A percentile compares a stretch with the other conserved stretches of the same genome.
Conservation (phyloP, 2,329 filamentous ascomycete genomes). For the Nothopassalora personata region DNA sequence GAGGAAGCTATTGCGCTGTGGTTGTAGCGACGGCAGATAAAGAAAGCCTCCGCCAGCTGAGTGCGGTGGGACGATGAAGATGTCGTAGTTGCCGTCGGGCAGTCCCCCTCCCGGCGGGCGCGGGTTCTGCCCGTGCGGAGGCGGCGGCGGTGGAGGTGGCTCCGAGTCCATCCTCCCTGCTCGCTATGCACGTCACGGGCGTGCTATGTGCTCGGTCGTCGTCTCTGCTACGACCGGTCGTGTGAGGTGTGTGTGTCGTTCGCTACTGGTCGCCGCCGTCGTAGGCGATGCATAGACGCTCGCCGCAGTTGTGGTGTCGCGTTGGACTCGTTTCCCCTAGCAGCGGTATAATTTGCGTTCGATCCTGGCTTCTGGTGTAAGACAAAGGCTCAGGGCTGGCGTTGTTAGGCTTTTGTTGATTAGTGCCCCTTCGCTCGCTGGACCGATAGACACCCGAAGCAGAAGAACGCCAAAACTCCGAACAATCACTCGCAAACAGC, state of each 20-base stretch:
- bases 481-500: neutral
- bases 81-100: slow-evolving; percentile 89
- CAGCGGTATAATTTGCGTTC: neutral
- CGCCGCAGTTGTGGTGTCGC: neutral
- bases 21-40: slow-evolving; percentile 84
- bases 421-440: neutral
- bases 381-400: slow-evolving; percentile 2
- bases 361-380: neutral
- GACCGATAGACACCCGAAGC: neutral
- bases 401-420: neutral
- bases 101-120: slow-evolving; percentile 61
- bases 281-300: slow-evolving; percentile 17
- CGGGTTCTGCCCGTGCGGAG: slow-evolving; percentile 76
- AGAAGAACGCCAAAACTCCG: neutral
- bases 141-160: slow-evolving; percentile 71
- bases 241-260: slow-evolving; percentile 11
- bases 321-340: neutral
- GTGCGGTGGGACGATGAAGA: slow-evolving; percentile 92
- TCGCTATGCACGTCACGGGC: neutral
- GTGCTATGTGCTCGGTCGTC: neutral
- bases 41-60: slow-evolving; percentile 84
- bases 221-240: slow-evolving; percentile 5
- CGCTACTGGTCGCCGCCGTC: slow-evolving; percentile 7
- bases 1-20: slow-evolving; percentile 83
- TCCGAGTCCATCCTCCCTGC: slow-evolving; percentile 20